Evolutionary conservation across 1,284 basidiomycete genomes (phyloP).

Genomic region (Leucoagaricus sp.): DNA sequence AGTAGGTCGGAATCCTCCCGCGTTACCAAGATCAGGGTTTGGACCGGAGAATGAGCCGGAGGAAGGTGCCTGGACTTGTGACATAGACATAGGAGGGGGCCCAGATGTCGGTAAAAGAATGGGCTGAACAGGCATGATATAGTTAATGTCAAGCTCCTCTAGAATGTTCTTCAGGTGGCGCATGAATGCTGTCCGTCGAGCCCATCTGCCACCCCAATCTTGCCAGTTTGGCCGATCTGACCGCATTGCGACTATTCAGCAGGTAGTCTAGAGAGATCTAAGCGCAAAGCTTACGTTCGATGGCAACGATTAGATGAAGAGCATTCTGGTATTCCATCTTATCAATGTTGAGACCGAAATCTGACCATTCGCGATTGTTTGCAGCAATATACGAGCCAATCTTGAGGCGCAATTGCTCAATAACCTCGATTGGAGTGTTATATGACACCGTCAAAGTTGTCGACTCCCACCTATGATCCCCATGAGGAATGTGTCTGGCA

Average conservation of each 20-base stretch:
- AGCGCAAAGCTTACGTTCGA: conserved; percentile 64
- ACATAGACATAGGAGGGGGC: conserved; percentile 13
- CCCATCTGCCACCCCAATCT: conserved; percentile 83
- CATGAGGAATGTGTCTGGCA: conserved; percentile 18
- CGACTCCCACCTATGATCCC: conserved; percentile 68
- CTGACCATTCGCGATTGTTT: conserved; percentile 77
- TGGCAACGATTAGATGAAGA: conserved; percentile 64
- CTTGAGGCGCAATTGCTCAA: conserved; percentile 66
- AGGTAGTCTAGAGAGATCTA: neutral
- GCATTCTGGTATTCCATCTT: conserved; percentile 79
- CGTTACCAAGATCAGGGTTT: conserved; percentile 17
- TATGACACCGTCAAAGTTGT: conserved; percentile 67
- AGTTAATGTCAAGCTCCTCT: conserved; percentile 72
- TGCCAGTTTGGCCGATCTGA: conserved; percentile 82
- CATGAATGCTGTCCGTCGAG: conserved; percentile 71
- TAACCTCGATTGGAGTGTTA: conserved; percentile 63
- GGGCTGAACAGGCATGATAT: conserved; percentile 73
- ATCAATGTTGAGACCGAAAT: conserved; percentile 63
- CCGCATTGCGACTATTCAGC: neutral
- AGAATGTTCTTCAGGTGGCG: conserved; percentile 66
- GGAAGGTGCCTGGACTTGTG: conserved; percentile 1
- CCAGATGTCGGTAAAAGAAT: conserved; percentile 49
- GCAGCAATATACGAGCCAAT: conserved; percentile 63
- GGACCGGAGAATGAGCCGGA: neutral
- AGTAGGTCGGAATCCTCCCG: conserved; percentile 16